phyloP scores from a whole-genome alignment of 371 early-diverging fungal genomes.

The Chytridium lagenaria region DNA sequence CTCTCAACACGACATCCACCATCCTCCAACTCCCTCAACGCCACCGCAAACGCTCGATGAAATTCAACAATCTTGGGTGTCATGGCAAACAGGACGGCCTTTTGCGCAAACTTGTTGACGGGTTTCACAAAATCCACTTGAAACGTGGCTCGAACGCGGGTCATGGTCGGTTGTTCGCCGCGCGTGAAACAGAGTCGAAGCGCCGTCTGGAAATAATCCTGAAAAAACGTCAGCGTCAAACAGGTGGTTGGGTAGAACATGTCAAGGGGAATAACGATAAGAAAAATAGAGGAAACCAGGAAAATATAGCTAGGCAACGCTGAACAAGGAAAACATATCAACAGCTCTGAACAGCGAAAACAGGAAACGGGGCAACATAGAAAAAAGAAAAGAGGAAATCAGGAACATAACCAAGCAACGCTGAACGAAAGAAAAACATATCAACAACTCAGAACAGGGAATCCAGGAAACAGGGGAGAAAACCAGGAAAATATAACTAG shows the following conservation, averaged over 20 bases:
- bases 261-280: too few relatives aligned
- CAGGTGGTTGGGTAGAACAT: too few relatives aligned
- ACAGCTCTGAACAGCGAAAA: not conserved
- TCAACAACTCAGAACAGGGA: too few relatives aligned
- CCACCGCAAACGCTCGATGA: slow-evolving; percentile 7
- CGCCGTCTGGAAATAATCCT: slow-evolving; percentile 10
- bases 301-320: too few relatives aligned
- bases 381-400: too few relatives aligned
- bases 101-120: not conserved
- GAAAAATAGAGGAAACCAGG: too few relatives aligned
- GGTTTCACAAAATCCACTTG: slow-evolving; percentile 19
- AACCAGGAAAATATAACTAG: too few relatives aligned
- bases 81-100: slow-evolving; percentile 2
- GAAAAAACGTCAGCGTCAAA: too few relatives aligned
- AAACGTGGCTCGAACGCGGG: not conserved
- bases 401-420: too few relatives aligned
- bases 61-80: slow-evolving; percentile 21
- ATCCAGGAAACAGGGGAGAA: too few relatives aligned
- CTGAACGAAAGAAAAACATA: too few relatives aligned
- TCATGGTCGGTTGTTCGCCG: not conserved
- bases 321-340: not conserved
- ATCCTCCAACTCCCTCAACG: not conserved
- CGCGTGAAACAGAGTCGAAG: not conserved
- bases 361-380: too few relatives aligned
- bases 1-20: not conserved